Percentiles rank a stretch among this genome's conserved stretches.
Evolutionary conservation across 305 asterid species (phyloP).

Genomic region (Fraxinus dipetala): DNA sequence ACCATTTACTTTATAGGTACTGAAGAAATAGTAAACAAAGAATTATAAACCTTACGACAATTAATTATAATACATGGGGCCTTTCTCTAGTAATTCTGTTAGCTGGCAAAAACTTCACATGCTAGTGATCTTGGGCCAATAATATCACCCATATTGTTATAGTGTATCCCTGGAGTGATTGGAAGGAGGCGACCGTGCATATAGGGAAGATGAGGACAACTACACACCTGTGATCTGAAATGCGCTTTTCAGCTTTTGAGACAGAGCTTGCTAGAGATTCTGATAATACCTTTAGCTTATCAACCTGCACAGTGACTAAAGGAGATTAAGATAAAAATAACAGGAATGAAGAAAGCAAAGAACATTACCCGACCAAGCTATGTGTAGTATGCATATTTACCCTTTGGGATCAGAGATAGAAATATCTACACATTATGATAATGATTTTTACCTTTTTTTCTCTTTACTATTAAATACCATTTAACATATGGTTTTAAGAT

Average conservation of each 20-base stretch:
- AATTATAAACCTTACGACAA: neutral
- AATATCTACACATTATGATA: neutral
- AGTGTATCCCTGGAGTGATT: neutral
- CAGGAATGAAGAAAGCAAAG: constrained; percentile 3
- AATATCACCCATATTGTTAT: neutral
- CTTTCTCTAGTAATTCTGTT: neutral
- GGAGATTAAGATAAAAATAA: constrained; percentile 16
- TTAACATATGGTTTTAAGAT: neutral
- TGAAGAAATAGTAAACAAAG: neutral
- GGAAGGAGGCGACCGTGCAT: constrained; percentile 15
- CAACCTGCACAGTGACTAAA: constrained; percentile 56
- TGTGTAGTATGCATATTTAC: neutral
- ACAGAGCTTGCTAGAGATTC: constrained; percentile 89
- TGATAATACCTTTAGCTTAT: constrained; percentile 71
- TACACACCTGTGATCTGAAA: constrained; percentile 69
- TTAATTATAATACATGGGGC: neutral
- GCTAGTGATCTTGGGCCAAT: neutral
- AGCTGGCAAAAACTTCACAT: constrained; percentile 7
- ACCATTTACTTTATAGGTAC: neutral
- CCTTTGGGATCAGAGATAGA: constrained; percentile 11
- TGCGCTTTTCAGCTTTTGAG: constrained; percentile 68
- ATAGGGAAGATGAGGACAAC: constrained; percentile 20
- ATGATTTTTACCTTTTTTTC: neutral
- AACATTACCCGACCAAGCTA: neutral
- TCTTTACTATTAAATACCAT: neutral